Base-by-base conservation (phyloP, 2,329 filamentous ascomycete species). In the Scedosporium boydii region DNA sequence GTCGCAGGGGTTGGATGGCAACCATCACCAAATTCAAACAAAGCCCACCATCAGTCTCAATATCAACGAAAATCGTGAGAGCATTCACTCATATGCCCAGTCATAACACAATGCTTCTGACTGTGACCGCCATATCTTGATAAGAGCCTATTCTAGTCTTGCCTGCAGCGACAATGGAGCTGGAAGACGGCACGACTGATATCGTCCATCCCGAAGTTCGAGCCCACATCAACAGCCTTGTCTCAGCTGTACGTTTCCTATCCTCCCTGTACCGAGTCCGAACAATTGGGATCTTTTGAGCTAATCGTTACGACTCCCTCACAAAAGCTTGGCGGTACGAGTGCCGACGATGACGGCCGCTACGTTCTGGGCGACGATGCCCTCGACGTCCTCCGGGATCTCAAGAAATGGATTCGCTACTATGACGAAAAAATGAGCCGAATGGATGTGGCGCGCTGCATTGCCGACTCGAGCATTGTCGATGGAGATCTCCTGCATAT, bases 351-450 rank as follows among this genome's bases (percentile, higher is more conserved):
- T 69, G 87, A 92, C 70, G 90, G 90, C 63, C 83, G 83, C 70
- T 99, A 99, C 74, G 83, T 91, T 53, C 86, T 98, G 42, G 95
- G 95, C 75, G 93, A 98, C 75, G 93, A 97, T 72, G 93, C 93
- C 12, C 80, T 96, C 64, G 90, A 95, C 63, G 95, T 93, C 70
- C 80, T 99, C 63, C 92, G 93, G 65, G 95, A 99, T 76, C 82
- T 99, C 62, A 93, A 95, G 72, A 88, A 89, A 84, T 99, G 95
- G 95, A 83, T 99, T 67, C 92, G 91, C 68, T 86, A 96, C 66
- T 95, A 95, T 80, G 93, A 97, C 74, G 90, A 96, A 72, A 96
- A 96, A 73, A 86, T 88, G 66, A 96, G 96, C 72, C 88, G 93
- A 67, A 89, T 96, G 81, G 95, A 99, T 72, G 95, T 99, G 64